Evolutionary conservation across 352 stramenopile species (phyloP).

Genomic region (Pythium pyrilobum): DNA sequence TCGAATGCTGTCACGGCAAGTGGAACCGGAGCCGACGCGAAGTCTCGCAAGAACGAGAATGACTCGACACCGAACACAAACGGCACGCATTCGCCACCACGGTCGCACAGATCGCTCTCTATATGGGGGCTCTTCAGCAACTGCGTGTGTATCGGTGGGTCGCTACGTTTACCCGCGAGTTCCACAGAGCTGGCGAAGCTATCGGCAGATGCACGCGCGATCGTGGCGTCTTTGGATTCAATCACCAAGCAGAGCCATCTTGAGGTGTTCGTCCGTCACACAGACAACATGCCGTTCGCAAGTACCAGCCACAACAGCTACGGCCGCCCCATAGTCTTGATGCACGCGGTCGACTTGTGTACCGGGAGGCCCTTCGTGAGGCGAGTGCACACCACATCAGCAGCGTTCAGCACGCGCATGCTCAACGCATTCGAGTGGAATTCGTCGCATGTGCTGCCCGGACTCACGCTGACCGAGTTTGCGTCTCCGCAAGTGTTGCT

Average conservation of each 20-base stretch:
- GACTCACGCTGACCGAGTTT: conserved; percentile 19
- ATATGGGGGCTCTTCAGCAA: not conserved
- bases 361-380: conserved; percentile 35
- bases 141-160: conserved; percentile 5
- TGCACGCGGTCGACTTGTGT: conserved; percentile 50
- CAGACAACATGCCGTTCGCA: conserved; percentile 49
- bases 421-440: conserved; percentile 45
- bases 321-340: conserved; percentile 27
- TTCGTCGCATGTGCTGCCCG: not conserved
- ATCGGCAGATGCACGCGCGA: not conserved
- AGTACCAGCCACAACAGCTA: conserved; percentile 21
- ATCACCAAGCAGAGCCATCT: conserved; percentile 21
- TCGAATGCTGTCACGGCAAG: too few species aligned
- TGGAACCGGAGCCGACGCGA: too few species aligned
- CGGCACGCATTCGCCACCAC: too few species aligned
- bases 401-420: not conserved
- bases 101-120: too few species aligned
- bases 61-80: too few species aligned
- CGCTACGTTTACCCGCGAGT: conserved; percentile 1
- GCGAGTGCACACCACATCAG: conserved; percentile 19
- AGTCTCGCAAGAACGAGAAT: not conserved
- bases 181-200: not conserved
- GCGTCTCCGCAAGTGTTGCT: conserved; percentile 36
- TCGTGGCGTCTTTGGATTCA: conserved; percentile 1
- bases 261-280: conserved; percentile 33